Conservation (phyloP, 164 flowering plant species). For the Stephania cephalantha region DNA sequence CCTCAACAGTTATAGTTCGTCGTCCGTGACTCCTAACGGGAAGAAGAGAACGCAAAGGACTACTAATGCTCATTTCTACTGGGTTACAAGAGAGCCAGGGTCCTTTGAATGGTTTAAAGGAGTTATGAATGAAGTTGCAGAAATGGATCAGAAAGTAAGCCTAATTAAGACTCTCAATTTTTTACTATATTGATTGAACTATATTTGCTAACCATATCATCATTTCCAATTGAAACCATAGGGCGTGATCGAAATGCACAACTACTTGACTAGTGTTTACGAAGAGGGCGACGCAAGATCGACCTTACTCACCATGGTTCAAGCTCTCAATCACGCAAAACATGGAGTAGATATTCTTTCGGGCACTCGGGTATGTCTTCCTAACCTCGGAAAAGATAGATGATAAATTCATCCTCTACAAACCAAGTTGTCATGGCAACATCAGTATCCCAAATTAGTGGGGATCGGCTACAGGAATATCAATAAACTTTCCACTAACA, state of each 20-base stretch:
- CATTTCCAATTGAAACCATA: slow-evolving; percentile 18
- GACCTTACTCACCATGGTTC: slow-evolving; percentile 87
- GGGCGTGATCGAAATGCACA: slow-evolving; percentile 93
- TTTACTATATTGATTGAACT: background rate
- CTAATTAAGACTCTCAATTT: background rate
- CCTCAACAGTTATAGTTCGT: slow-evolving; percentile 50
- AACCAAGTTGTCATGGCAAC: too few relatives aligned
- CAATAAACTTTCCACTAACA: too few relatives aligned
- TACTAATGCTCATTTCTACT: slow-evolving; percentile 77
- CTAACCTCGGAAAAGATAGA: background rate
- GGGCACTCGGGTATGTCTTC: slow-evolving; percentile 64
- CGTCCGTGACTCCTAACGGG: slow-evolving; percentile 31
- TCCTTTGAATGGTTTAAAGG: slow-evolving; percentile 99
- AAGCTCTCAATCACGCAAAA: slow-evolving; percentile 96
- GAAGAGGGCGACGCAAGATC: slow-evolving; percentile 99
- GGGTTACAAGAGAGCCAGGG: slow-evolving; percentile 96
- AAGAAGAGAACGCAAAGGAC: slow-evolving; percentile 56
- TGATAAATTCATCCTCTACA: too few relatives aligned
- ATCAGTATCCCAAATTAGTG: too few relatives aligned
- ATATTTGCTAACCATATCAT: background rate
- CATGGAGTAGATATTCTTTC: slow-evolving; percentile 93
- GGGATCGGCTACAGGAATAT: too few relatives aligned
- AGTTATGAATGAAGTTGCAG: slow-evolving; percentile 92
- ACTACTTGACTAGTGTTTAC: slow-evolving; percentile 90
- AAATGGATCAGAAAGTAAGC: slow-evolving; percentile 75